Base-by-base conservation (phyloP, 2,329 filamentous ascomycete genomes). In the Trichoderma koningiopsis region DNA sequence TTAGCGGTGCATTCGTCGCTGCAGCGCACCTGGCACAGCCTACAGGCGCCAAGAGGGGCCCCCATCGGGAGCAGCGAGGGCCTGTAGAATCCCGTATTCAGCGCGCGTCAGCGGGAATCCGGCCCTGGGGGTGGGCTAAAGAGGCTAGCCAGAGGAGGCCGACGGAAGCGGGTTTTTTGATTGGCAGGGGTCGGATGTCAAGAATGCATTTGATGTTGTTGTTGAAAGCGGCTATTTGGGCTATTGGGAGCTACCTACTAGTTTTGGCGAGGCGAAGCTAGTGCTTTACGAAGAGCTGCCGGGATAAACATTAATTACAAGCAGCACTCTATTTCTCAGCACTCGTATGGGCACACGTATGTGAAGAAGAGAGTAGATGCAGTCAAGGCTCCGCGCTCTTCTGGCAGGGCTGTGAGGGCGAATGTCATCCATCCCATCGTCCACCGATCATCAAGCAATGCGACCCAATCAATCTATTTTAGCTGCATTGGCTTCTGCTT, bases 41-140 rank as follows among this genome's bases (percentile, higher is more conserved):
- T 56, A 22, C 63, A 43, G 55, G 63, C 63, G 63, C 63, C 47
- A 66, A 58, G 63, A 57, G 33, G 27, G n/a, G 53, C 63, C 53
- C 62, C 62, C 63, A 47, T 66, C 63, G 31, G 63, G 63, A 66
- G 63, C 63, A 58, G 47, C 63, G 63, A 68, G 64, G 55, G 64
- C 64, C 56, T 59, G 56, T 68, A 43, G 56, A 52, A 52, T 52
- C 64, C 64, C 64, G 64, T 68, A 68, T 68, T 68, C 64, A 68
- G 64, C 35, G 31, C 40, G 43, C 65, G 65, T 61, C 57, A 68
- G 65, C 65, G 65, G 65, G 57, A 59, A 68, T 68, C 37, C 57
- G 65, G 47, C 33, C 19, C n/a, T 33, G 47, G 62, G 47, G 47
- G 6, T n/a, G 40, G 40, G 40, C 40, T 35, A 35, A 35, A 35